Percentiles rank a stretch among this genome's conserved stretches.
Evolutionary conservation across 2,329 filamentous ascomycete genomes (phyloP).

Genomic region (Aureobasidium pullulans): DNA sequence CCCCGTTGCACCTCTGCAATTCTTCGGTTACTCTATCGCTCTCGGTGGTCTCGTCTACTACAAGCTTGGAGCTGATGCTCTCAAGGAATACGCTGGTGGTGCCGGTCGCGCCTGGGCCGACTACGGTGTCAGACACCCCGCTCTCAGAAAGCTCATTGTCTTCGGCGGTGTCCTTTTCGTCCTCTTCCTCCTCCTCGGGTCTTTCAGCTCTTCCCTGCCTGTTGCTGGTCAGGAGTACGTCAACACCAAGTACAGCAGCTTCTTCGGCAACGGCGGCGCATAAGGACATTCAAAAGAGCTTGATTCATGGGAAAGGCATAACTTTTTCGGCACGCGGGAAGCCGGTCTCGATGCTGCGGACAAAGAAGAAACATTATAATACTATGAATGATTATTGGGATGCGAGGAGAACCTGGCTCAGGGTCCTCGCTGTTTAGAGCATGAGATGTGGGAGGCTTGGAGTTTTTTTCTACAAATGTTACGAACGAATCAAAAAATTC

Average conservation of each 20-base stretch:
- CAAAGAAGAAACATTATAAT: slow-evolving; percentile 8
- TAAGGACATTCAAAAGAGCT: background rate
- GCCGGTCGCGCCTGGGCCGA: slow-evolving; percentile 76
- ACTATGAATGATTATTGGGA: slow-evolving; percentile 7
- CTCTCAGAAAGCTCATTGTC: slow-evolving; percentile 69
- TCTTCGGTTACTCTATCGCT: slow-evolving; percentile 77
- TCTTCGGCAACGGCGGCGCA: slow-evolving; percentile 10
- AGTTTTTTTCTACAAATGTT: slow-evolving; percentile 1
- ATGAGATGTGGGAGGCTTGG: background rate
- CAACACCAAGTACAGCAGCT: slow-evolving; percentile 6
- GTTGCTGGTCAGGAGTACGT: slow-evolving; percentile 19
- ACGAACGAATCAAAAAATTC: background rate
- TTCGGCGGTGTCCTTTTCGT: slow-evolving; percentile 56
- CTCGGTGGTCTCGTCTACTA: slow-evolving; percentile 75
- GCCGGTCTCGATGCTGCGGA: background rate
- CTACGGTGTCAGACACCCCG: slow-evolving; percentile 69
- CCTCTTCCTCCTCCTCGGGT: slow-evolving; percentile 62
- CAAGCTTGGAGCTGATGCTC: slow-evolving; percentile 75
- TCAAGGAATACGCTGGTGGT: slow-evolving; percentile 71
- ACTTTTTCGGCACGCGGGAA: background rate
- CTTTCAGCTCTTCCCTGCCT: slow-evolving; percentile 28
- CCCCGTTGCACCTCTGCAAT: slow-evolving; percentile 65
- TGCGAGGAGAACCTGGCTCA: background rate
- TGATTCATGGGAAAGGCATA: background rate
- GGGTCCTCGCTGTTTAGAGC: background rate